These are phyloP conservation scores for Pezicula neosporulosa DNA, from an alignment of 2,329 filamentous ascomycete species.

Conservation along the genomic window DNA sequence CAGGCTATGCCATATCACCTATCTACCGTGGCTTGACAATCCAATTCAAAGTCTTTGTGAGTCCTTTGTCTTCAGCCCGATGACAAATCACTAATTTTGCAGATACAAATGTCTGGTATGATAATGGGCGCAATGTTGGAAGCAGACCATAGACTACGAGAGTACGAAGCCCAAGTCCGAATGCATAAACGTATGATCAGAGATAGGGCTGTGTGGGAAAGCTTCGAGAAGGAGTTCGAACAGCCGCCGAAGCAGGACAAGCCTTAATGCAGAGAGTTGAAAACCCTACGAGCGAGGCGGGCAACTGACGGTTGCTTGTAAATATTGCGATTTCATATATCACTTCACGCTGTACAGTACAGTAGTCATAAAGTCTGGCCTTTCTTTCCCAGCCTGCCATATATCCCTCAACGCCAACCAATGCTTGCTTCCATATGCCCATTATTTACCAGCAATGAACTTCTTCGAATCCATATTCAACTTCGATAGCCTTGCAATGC, in stretches of 20 bases:
- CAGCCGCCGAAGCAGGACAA: conserved; percentile 9
- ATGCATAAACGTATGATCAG: conserved; percentile 59
- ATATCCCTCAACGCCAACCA: conserved; percentile 5
- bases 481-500: conserved; percentile 84
- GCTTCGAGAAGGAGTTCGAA: conserved; percentile 55
- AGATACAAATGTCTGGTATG: conserved; percentile 77
- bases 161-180: conserved; percentile 63
- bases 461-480: conserved; percentile 93
- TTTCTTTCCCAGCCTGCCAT: neutral
- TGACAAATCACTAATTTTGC: neutral
- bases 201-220: conserved; percentile 66
- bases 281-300: neutral
- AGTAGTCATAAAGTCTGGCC: neutral
- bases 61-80: neutral
- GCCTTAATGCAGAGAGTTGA: conserved; percentile 8
- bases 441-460: conserved; percentile 46
- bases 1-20: conserved; percentile 64
- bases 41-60: conserved; percentile 72
- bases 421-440: conserved; percentile 30
- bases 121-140: conserved; percentile 75
- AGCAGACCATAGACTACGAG: conserved; percentile 64
- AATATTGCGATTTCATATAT: conserved; percentile 2
- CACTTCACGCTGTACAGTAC: conserved; percentile 12
- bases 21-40: conserved; percentile 70
- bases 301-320: neutral